These are phyloP conservation scores for Hepatocystis sp. DNA, from an alignment of 169 alveolate genomes.

Conservation along the genomic window DNA sequence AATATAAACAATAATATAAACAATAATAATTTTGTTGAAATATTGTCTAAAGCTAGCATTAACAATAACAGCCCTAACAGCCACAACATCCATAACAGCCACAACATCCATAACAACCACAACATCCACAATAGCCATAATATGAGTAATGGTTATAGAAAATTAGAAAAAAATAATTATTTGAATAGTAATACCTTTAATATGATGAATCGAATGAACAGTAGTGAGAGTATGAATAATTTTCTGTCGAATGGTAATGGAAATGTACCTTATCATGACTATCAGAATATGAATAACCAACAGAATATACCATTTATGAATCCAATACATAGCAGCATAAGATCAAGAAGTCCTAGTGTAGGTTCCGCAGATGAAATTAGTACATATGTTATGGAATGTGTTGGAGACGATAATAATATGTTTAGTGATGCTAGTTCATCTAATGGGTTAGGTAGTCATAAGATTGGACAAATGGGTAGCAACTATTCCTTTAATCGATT, in stretches of 20 bases:
- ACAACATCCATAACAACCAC: too few species aligned
- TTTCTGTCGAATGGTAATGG: slow-evolving; percentile 8
- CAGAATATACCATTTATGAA: too few species aligned
- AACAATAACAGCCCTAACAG: too few species aligned
- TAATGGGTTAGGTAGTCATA: slow-evolving; percentile 22
- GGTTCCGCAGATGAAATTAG: slow-evolving; percentile 70
- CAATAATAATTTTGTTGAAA: too few species aligned
- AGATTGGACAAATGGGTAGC: slow-evolving; percentile 44
- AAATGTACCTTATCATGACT: slow-evolving; percentile 3
- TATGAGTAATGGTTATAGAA: too few species aligned
- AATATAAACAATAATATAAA: too few species aligned
- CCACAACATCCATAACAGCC: too few species aligned
- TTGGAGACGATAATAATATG: slow-evolving; percentile 35
- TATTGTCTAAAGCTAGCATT: too few species aligned
- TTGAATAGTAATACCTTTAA: neutral
- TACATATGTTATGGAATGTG: slow-evolving; percentile 63
- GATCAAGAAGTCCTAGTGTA: slow-evolving; percentile 63
- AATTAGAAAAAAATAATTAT: too few species aligned
- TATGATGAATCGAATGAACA: neutral
- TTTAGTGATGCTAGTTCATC: slow-evolving; percentile 10
- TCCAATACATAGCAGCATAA: too few species aligned
- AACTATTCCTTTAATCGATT: slow-evolving; percentile 52
- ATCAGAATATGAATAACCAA: too few species aligned
- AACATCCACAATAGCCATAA: too few species aligned
- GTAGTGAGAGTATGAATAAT: neutral